Percentiles rank a stretch among this genome's conserved stretches.
Evolutionary conservation across 1,139 yeast genomes (phyloP).

Genomic region (Kodamaea arcana): DNA sequence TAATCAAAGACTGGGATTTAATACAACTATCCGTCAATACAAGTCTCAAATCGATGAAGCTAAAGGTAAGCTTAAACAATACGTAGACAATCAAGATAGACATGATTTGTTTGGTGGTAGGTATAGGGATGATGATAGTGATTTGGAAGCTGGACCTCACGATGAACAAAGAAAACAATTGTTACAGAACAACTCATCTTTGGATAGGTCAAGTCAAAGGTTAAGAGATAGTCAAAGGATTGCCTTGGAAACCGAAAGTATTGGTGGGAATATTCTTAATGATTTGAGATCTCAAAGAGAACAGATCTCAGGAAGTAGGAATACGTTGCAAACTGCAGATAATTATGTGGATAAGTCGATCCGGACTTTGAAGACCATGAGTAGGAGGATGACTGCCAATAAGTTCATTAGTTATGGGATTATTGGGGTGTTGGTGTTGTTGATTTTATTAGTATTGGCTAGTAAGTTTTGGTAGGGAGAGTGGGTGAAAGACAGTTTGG

Average conservation of each 20-base stretch:
- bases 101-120: conserved; percentile 63
- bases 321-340: conserved; percentile 85
- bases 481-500: no score
- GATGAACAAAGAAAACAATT: conserved; percentile 80
- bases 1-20: conserved; percentile 60
- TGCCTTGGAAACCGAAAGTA: conserved; percentile 86
- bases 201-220: conserved; percentile 81
- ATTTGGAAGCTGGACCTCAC: conserved; percentile 25
- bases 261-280: conserved; percentile 87
- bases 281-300: conserved; percentile 92
- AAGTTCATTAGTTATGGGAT: conserved; percentile 92
- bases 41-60: conserved; percentile 56
- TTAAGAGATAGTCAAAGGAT: conserved; percentile 83
- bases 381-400: conserved; percentile 92
- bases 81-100: conserved; percentile 63
- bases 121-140: conserved; percentile 28
- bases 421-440: conserved; percentile 77
- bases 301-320: conserved; percentile 80
- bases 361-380: conserved; percentile 85
- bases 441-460: conserved; percentile 81
- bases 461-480: conserved; percentile 76
- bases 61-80: conserved; percentile 48
- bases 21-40: conserved; percentile 67
- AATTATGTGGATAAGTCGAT: conserved; percentile 87
- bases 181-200: conserved; percentile 70